Conservation (phyloP, 2,329 filamentous ascomycete species). For the Colletotrichum sp. region DNA sequence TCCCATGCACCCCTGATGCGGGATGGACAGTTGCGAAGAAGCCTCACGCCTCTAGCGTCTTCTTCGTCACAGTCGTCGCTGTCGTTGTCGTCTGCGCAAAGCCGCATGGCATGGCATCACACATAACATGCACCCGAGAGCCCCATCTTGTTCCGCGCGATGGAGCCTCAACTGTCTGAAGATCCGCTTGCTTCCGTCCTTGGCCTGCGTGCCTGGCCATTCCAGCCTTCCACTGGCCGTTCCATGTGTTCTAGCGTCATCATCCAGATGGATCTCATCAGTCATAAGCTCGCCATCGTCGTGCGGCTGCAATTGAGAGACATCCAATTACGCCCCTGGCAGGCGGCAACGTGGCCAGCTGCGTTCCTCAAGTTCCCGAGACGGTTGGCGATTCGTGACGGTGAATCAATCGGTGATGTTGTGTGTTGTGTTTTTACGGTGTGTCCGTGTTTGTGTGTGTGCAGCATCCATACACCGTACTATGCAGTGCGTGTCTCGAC, state of each 20-base stretch:
- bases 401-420: background rate
- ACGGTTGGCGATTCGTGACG: background rate
- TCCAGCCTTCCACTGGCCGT: conserved; percentile 15
- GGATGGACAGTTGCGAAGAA: background rate
- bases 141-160: conserved; percentile 18
- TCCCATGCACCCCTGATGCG: background rate
- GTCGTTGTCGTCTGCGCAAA: background rate
- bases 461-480: background rate
- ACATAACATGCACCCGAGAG: background rate
- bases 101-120: background rate
- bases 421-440: background rate
- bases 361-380: background rate
- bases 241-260: conserved; percentile 15
- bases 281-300: conserved; percentile 20
- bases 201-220: conserved; percentile 6
- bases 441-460: background rate
- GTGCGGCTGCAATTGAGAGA: background rate
- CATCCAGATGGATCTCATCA: conserved; percentile 19
- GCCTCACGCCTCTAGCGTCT: background rate
- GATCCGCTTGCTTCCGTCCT: conserved; percentile 21
- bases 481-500: background rate
- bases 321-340: background rate
- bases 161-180: conserved; percentile 2
- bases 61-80: background rate
- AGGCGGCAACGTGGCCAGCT: conserved; percentile 12